These are phyloP conservation scores for Leptographium procerum DNA, from an alignment of 2,329 filamentous ascomycete species.

Conservation along the genomic window DNA sequence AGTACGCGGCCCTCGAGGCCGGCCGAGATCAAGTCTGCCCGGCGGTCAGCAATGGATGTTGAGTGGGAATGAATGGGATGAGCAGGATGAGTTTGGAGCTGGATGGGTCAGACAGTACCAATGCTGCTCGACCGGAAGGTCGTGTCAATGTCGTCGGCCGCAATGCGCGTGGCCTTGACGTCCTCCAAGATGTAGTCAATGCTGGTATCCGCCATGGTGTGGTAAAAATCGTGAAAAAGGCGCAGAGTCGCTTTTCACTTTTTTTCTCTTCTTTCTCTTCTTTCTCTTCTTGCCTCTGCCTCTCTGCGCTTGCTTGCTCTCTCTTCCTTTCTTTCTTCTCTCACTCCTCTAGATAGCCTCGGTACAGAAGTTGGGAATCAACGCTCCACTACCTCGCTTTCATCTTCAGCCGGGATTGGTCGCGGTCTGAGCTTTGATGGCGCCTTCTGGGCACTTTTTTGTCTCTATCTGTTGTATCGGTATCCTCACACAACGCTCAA, in stretches of 20 bases:
- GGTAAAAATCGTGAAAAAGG: constrained; percentile 7
- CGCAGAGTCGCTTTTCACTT: background rate
- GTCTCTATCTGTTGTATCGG: background rate
- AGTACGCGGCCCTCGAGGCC: constrained; percentile 52
- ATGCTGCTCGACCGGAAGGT: constrained; percentile 51
- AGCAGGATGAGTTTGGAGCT: no score
- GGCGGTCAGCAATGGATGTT: no score
- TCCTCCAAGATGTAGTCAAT: constrained; percentile 45
- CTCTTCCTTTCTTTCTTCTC: background rate
- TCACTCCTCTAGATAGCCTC: background rate
- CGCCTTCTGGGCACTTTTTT: background rate
- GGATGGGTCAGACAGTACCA: constrained; percentile 36
- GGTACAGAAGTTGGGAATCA: background rate
- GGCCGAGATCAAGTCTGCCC: constrained; percentile 47
- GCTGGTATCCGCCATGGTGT: constrained; percentile 25
- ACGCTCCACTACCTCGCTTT: no score
- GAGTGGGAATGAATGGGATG: background rate
- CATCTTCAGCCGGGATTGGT: no score
- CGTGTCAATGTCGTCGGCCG: constrained; percentile 44
- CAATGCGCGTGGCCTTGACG: constrained; percentile 36
- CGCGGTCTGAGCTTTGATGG: no score
- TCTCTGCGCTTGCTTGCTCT: no score
- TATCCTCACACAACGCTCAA: background rate
- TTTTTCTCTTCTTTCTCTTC: background rate
- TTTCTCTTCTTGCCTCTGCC: background rate